Evolutionary conservation across 495 filamentous ascomycete species (phyloP), one percentile per base, ranked within the genome.

Genomic region (Rhypophila decipiens): DNA sequence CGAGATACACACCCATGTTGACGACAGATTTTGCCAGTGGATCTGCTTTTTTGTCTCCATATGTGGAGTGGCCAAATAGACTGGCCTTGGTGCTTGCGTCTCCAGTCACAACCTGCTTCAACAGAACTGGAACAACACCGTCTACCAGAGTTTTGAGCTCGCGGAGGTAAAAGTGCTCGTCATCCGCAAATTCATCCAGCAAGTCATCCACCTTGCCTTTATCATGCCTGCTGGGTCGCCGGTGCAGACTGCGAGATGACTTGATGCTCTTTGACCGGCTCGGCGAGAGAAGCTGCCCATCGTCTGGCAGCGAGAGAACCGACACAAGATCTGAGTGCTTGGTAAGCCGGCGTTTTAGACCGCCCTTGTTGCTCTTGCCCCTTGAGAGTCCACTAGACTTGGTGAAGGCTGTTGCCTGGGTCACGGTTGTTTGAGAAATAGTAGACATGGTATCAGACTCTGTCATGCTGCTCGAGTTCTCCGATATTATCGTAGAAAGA

Each of bases 271-370:
- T 78, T 3, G 54, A 64, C 42, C 67, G 64, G 18, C 60, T 66
- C 1, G 70, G 68, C 0, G 66, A 55, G 1, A 53, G 43, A 3
- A 65, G 44, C 27, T 71, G 82, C 50, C 77, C 73, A 42, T 82
- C 80, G 41, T 75, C 77, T 2, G 88, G 80, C 37, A 85, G 67
- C 0, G 94, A 97, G 5, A 97, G 72, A 20, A 96, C 87, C 7
- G 93, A 96, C 33, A 97, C 86, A 13, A 97, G 73, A 64, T 97
- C 94, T 11, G 88, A 88, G 66, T 96, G 89, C 35, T 88, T 96
- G 2, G 94, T 93, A 13, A 93, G 77, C 47, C 86, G 77, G 54
- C 88, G 79, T 56, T 86, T 89, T 20, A 86, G 57, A 49, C 76
- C 67, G 11, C 71, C 56, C 50, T 63, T 70, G 38, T 65, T 59